These are phyloP conservation scores for Vigna reflexopilosa DNA, from an alignment of 306 rosid genomes.

Conservation along the genomic window DNA sequence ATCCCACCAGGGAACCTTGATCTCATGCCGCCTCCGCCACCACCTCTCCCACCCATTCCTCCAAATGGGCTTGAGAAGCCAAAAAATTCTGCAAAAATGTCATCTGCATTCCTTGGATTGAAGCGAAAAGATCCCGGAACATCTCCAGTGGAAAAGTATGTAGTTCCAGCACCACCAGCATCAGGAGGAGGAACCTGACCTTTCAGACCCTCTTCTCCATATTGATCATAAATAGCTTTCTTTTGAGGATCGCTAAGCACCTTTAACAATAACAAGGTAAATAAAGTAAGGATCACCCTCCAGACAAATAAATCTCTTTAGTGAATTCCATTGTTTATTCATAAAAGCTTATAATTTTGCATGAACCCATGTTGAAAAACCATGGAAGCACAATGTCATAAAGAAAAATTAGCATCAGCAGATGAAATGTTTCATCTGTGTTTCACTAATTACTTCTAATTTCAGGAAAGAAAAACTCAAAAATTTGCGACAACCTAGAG, in stretches of 20 bases:
- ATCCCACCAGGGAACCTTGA: constrained; percentile 64
- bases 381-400: neutral
- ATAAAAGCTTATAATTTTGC: neutral
- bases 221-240: constrained; percentile 71
- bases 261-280: constrained; percentile 44
- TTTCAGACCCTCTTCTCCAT: constrained; percentile 76
- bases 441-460: neutral
- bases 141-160: constrained; percentile 65
- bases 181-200: constrained; percentile 80
- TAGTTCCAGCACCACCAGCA: constrained; percentile 57
- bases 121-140: constrained; percentile 66
- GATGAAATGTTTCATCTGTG: neutral
- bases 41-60: constrained; percentile 66
- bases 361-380: neutral
- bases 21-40: constrained; percentile 54
- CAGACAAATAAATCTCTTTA: neutral
- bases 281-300: constrained; percentile 26
- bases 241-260: constrained; percentile 81
- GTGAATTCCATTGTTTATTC: neutral
- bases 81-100: constrained; percentile 68
- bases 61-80: constrained; percentile 66
- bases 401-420: neutral
- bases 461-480: neutral
- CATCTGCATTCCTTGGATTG: constrained; percentile 73
- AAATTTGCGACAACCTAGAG: neutral